These are phyloP conservation scores for Stagonosporopsis cucurbitacearum DNA, from an alignment of 2,329 filamentous ascomycete species.

Conservation along the genomic window DNA sequence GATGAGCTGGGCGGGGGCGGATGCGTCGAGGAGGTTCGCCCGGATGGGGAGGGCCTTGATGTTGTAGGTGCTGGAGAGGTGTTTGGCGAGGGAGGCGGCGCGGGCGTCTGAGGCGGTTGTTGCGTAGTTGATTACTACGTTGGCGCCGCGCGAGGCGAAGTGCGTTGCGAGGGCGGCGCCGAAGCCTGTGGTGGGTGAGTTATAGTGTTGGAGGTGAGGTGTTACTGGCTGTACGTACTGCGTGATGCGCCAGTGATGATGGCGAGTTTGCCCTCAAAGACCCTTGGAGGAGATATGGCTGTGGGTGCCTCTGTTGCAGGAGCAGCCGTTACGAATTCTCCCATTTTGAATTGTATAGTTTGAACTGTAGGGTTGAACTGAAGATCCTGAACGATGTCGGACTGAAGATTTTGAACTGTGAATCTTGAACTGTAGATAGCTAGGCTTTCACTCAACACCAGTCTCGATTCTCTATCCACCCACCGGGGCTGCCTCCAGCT, in stretches of 20 bases:
- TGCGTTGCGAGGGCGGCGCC: constrained; percentile 69
- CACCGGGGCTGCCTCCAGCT: constrained; percentile 13
- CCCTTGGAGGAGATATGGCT: constrained; percentile 11
- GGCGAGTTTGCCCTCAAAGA: constrained; percentile 72
- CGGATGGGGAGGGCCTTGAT: constrained; percentile 67
- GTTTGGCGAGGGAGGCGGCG: constrained; percentile 58
- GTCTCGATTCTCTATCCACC: background rate
- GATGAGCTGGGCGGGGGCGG: constrained; percentile 65
- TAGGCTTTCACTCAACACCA: constrained; percentile 1
- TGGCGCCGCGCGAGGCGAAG: constrained; percentile 70
- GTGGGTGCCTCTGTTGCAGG: background rate
- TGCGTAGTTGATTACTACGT: constrained; percentile 72
- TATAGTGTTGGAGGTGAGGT: no score
- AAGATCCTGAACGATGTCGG: no score
- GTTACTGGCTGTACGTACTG: no score
- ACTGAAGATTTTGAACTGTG: no score
- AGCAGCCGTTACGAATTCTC: background rate
- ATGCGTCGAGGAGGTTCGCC: constrained; percentile 69
- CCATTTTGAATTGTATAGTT: background rate
- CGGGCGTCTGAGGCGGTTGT: constrained; percentile 60
- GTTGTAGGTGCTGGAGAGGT: constrained; percentile 61
- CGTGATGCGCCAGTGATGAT: constrained; percentile 78
- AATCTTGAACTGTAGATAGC: no score
- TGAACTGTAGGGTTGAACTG: no score
- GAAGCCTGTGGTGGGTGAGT: constrained; percentile 62